Evolutionary conservation across 2,329 filamentous ascomycete genomes (phyloP).

Genomic region (Pyricularia sp.): DNA sequence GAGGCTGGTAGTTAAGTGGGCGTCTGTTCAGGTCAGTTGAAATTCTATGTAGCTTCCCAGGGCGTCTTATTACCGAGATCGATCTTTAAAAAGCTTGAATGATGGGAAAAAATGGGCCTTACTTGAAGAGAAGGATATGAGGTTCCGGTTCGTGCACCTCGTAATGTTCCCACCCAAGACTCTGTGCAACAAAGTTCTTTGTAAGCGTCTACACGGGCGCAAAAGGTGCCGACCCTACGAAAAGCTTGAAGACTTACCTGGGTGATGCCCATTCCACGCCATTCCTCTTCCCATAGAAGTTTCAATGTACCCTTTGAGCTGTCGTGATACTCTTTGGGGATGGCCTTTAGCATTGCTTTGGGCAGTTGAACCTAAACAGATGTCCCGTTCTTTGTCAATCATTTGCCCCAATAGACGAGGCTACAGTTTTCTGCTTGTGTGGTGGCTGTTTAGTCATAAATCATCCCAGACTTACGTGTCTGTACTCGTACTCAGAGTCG

Average conservation of each 20-base stretch:
- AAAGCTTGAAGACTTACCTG: slow-evolving; percentile 46
- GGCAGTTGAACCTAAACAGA: slow-evolving; percentile 57
- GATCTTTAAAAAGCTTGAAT: neutral
- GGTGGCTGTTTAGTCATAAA: neutral
- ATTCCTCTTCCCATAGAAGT: slow-evolving; percentile 95
- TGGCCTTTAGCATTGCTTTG: slow-evolving; percentile 95
- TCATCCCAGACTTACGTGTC: slow-evolving; percentile 43
- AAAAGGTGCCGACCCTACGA: neutral
- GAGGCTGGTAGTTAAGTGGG: slow-evolving; percentile 73
- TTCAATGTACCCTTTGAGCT: slow-evolving; percentile 82
- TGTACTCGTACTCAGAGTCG: slow-evolving; percentile 87
- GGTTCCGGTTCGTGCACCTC: slow-evolving; percentile 98
- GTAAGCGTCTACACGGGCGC: neutral
- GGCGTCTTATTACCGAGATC: neutral
- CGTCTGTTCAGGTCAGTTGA: slow-evolving; percentile 39
- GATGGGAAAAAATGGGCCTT: slow-evolving; percentile 25
- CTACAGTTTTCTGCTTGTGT: neutral
- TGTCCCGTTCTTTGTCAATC: neutral
- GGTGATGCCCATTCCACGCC: slow-evolving; percentile 92
- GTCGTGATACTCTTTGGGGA: slow-evolving; percentile 59
- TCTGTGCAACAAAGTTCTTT: slow-evolving; percentile 38
- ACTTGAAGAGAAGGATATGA: slow-evolving; percentile 98
- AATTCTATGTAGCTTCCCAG: neutral
- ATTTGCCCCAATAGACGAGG: neutral
- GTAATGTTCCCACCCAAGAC: slow-evolving; percentile 97